Conservation (phyloP, 495 filamentous ascomycete genomes). For the Podospora australis region DNA sequence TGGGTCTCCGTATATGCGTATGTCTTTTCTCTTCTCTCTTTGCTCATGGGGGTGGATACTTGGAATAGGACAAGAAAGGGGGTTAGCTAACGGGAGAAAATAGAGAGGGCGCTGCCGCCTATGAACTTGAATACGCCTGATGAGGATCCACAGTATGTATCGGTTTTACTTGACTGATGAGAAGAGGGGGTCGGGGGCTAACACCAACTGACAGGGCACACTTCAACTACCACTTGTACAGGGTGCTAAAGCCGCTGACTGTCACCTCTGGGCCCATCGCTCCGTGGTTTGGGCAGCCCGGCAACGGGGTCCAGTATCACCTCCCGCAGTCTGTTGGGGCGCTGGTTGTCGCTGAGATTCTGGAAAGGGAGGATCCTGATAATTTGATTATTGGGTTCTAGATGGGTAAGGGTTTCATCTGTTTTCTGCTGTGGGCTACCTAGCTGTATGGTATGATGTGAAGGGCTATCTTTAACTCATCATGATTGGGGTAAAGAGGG, state of each 20-base stretch:
- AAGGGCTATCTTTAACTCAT: no score
- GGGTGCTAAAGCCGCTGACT: conserved; percentile 37
- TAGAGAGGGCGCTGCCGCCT: conserved; percentile 43
- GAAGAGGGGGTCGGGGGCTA: background rate
- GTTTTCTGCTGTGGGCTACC: no score
- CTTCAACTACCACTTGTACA: conserved; percentile 52
- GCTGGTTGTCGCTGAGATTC: conserved; percentile 10
- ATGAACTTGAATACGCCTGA: background rate
- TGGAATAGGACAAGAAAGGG: background rate
- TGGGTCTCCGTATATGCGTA: conserved; percentile 42
- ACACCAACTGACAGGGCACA: conserved; percentile 29
- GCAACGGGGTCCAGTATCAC: conserved; percentile 46
- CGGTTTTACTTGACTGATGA: background rate
- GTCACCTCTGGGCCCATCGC: conserved; percentile 46
- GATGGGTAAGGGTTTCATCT: background rate
- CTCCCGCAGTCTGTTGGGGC: conserved; percentile 10
- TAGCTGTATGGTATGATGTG: no score
- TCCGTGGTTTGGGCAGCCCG: conserved; percentile 54
- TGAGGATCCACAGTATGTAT: background rate
- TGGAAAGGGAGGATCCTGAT: conserved; percentile 15
- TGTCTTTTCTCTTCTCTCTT: no score
- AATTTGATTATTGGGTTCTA: background rate
- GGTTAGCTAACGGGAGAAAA: background rate
- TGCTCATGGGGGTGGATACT: no score
- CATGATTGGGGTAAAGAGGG: no score